Evolutionary conservation across 2,329 filamentous ascomycete genomes (phyloP), one percentile per base, ranked within the genome.

Genomic region (Fusarium liriodendri): DNA sequence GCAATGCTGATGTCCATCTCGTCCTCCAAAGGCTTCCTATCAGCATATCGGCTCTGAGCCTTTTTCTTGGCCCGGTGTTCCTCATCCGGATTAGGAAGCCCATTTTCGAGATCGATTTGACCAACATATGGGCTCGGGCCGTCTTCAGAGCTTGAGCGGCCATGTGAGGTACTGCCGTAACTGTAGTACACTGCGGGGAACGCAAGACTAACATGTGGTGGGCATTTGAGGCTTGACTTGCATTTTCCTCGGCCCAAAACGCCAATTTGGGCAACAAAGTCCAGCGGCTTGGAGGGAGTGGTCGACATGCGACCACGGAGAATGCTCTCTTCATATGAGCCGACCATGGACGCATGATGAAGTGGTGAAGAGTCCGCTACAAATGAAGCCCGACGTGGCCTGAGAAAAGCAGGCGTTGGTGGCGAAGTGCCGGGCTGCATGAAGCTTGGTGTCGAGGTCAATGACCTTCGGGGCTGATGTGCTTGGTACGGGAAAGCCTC

Each of bases 141-240:
- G 78, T 98, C 95, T 65, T 95, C 92, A 5, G 88, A 87, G 32
- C 90, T 92, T 5, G 86, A 90, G 45, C 87, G 88, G 27, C 89
- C 91, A 74, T 89, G 87, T 2, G 88, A 88, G 1, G 92, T 93
- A 62, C 88, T 92, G 22, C 91, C 90, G 81, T 98, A 98, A 83
- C 93, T 97, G 85, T 98, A 99, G 79, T 98, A 99, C 1, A 98
- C 96, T 2, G 96, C 97, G 2, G 95, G 94, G 78, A 98, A 98
- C 0, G 95, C 93, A 5, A 99, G 86, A 0, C 93, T 96, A 64
- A 98, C 94, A 81, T 99, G 97, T 9, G 95, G 87, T 2, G 97
- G 97, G 79, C 97, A 98, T 69, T 91, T 91, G 20, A 98, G 86
- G 76, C 89, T 95, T 2, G 94, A 84, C 81, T 95, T 98, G 86